phyloP scores from a whole-genome alignment of 768 basidiomycete species.

The Suillus decipiens region DNA sequence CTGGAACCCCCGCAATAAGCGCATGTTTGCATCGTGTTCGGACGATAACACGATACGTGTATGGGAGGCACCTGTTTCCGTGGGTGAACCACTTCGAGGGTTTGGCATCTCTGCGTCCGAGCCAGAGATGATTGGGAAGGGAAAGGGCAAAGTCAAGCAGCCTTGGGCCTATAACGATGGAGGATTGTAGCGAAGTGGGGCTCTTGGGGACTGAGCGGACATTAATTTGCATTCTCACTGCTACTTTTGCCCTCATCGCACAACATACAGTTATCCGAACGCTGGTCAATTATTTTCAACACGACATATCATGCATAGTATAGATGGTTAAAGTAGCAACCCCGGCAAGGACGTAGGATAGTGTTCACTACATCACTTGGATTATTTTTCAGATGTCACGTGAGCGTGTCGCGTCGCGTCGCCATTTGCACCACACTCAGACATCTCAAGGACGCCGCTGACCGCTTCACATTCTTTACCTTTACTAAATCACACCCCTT shows the following conservation, averaged over 20 bases:
- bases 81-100: constrained; percentile 18
- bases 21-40: constrained; percentile 95
- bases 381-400: constrained; percentile 18
- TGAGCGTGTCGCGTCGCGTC: constrained; percentile 20
- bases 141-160: constrained; percentile 64
- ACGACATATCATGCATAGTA: constrained; percentile 35
- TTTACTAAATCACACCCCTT: neutral
- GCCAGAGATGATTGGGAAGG: constrained; percentile 48
- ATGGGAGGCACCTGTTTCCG: constrained; percentile 61
- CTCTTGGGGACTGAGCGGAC: constrained; percentile 2
- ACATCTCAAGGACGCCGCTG: neutral
- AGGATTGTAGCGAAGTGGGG: constrained; percentile 12
- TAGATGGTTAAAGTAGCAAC: constrained; percentile 36
- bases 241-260: neutral
- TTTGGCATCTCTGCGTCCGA: constrained; percentile 23
- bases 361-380: neutral
- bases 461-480: neutral
- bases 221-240: constrained; percentile 5
- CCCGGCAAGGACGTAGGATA: constrained; percentile 21
- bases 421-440: neutral
- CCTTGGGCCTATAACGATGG: constrained; percentile 33
- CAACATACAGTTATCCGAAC: constrained; percentile 25
- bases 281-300: constrained; percentile 26
- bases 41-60: constrained; percentile 91
- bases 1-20: constrained; percentile 89